Evolutionary conservation across 108 stramenopile genomes (phyloP), one percentile per base, ranked within the genome.

Genomic region (Craspedostauros australis): DNA sequence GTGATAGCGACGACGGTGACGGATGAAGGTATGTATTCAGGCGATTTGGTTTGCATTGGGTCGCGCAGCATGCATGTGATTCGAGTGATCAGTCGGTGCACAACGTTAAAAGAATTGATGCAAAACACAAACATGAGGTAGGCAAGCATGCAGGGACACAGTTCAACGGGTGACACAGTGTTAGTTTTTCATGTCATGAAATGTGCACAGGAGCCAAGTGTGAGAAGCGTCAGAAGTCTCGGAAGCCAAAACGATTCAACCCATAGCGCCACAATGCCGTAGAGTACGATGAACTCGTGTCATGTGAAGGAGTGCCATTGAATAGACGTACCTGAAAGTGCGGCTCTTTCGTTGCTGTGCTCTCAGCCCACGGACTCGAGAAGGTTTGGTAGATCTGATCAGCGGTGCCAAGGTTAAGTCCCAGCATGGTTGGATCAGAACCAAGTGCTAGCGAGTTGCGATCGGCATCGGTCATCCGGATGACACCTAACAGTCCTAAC

Each of bases 381-480:
- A 98, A 98, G 16, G 91, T 93, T 36, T 65, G 80, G 70, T 93
- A 95, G 39, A 98, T 80, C 22, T 79, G 82, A 21, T 96, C 97
- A 46, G 72, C 72, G 29, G 94, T 84, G 64, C 94, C 94, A 34
- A 98, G 73, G 64, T 95, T 96, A 30, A 98, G 82, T 28, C 95
- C 98, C 44, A 99, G 73, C 50, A 91, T 60, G 26, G 98, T 95
- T 38, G 97, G 81, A 70, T 99, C 98, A 9, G 91, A 84, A 19
- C 95, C 96, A n/a, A 97, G 69, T 26, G 95, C 94, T 14, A 97
- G 68, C 30, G 86, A 82, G 60, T 90, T 91, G 46, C 91, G 76
- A 74, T 97, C 96, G 25, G 84, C 86, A 70, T 97, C 94, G 4
- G 90, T 89, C 96, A 96, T 96, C 36, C 96, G 91, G 61, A 97